Evolutionary conservation across 352 stramenopile genomes (phyloP), one percentile per base, ranked within the genome.

Genomic region (Elongisporangium anandrum): DNA sequence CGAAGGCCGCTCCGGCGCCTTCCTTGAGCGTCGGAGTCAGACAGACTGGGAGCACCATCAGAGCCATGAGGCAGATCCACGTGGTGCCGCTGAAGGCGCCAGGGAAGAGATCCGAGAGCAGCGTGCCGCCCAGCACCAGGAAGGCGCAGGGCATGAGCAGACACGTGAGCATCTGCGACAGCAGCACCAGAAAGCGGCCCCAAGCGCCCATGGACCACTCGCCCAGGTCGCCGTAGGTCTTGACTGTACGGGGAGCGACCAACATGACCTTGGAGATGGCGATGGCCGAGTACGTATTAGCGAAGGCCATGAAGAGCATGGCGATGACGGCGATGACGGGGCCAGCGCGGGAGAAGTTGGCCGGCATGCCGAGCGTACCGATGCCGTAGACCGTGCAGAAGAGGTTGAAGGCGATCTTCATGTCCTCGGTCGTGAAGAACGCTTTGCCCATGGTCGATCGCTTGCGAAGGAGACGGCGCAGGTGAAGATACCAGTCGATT

Each of bases 361-460:
- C 68, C 2, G 78, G 77, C 50, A 88, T 68, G 53, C 77, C 77
- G 53, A 88, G 73, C 52, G 78, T 83, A 13, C 78, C 78, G 54
- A 88, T 81, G 52, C 77, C 77, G 47, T 54, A 86, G 39, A 87
- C 73, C 26, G 71, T 80, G 62, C 77, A 87, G 48, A 85, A 68
- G 48, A 79, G 66, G 52, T 69, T 69, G 57, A 77, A 77, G n/a
- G 63, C 63, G 20, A 57, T 62, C 63, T 85, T 86, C 62, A 64
- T 60, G 56, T 64, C 74, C 47, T 84, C 74, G n/a, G 60, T 24
- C n/a, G 74, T 82, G 56, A 78, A 79, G 64, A 74, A 41, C 51
- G 64, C 72, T 17, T 56, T 59, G 53, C 29, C 29, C 29, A 41
- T 41, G 29, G 9, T 15, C 29, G 29, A 41, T 41, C 29, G 59